Conservation (phyloP, 1,284 basidiomycete species). For the Acaromyces ingoldii region DNA sequence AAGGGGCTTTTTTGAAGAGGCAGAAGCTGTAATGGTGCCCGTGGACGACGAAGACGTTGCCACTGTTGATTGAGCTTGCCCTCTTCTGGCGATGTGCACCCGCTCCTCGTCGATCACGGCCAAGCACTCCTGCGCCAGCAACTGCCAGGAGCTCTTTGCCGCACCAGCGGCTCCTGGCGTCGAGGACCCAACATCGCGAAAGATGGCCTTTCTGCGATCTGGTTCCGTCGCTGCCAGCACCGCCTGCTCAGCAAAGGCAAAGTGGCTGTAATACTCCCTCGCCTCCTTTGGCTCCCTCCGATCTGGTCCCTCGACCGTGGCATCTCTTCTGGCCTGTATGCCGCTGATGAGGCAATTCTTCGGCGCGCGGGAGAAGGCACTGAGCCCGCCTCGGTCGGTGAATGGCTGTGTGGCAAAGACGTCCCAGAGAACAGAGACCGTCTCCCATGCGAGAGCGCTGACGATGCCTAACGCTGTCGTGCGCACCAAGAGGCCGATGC, state of each 20-base stretch:
- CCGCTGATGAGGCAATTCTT: slow-evolving; percentile 6
- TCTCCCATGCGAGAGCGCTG: slow-evolving; percentile 2
- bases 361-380: not conserved
- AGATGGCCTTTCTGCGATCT: slow-evolving; percentile 4
- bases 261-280: slow-evolving; percentile 5
- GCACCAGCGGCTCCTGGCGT: not conserved
- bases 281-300: not conserved
- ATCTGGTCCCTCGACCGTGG: no score
- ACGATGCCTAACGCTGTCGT: not conserved
- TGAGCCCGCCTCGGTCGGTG: not conserved
- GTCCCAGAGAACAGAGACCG: not conserved
- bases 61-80: not conserved
- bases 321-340: not conserved
- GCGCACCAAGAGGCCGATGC: not conserved
- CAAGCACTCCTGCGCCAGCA: slow-evolving; percentile 5
- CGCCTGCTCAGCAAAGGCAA: slow-evolving; percentile 11
- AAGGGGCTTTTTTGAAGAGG: no score
- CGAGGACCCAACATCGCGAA: slow-evolving; percentile 8
- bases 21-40: not conserved
- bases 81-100: not conserved
- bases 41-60: not conserved
- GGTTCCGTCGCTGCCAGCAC: not conserved
- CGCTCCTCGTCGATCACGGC: not conserved
- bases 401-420: slow-evolving; percentile 3
- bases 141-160: slow-evolving; percentile 3